Evolutionary conservation across 805 yeast species (phyloP).

Genomic region (Sugiyamaella boreocaroliniensis): DNA sequence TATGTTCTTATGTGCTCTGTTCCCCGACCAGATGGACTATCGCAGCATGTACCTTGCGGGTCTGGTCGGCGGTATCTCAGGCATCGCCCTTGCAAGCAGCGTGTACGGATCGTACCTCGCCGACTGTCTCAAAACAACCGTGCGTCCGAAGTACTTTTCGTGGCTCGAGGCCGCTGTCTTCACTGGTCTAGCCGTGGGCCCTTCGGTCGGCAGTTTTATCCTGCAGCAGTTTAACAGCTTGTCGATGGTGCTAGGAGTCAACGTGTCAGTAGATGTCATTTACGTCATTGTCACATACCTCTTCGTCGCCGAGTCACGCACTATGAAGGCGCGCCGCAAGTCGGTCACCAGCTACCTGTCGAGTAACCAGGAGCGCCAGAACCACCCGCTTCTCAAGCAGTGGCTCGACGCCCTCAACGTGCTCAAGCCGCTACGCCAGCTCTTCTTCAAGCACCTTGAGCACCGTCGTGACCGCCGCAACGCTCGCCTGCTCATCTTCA

Average conservation of each 20-base stretch:
- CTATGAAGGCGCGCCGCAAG: slow-evolving; percentile 15
- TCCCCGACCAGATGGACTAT: slow-evolving; percentile 19
- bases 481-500: slow-evolving; percentile 15
- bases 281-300: slow-evolving; percentile 3
- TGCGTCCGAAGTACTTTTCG: slow-evolving; percentile 37
- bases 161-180: slow-evolving; percentile 23
- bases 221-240: slow-evolving; percentile 10
- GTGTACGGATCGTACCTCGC: slow-evolving; percentile 65
- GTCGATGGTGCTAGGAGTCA: slow-evolving; percentile 7
- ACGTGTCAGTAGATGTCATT: slow-evolving; percentile 5
- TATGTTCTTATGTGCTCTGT: slow-evolving; percentile 13
- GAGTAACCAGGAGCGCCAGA: neutral
- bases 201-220: slow-evolving; percentile 22
- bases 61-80: slow-evolving; percentile 46
- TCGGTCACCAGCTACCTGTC: slow-evolving; percentile 13
- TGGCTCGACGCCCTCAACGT: slow-evolving; percentile 16
- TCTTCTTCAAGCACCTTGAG: slow-evolving; percentile 17
- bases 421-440: slow-evolving; percentile 22
- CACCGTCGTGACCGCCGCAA: slow-evolving; percentile 11
- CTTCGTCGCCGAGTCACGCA: slow-evolving; percentile 17
- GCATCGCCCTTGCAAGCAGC: slow-evolving; percentile 51
- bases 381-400: slow-evolving; percentile 3
- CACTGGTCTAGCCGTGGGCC: slow-evolving; percentile 27
- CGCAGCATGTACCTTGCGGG: slow-evolving; percentile 38
- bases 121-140: slow-evolving; percentile 60